Percentiles rank a stretch among this genome's conserved stretches.
These are phyloP conservation scores for Kodamaea ohmeri DNA, from an alignment of 1,139 yeast genomes.

Conservation along the genomic window DNA sequence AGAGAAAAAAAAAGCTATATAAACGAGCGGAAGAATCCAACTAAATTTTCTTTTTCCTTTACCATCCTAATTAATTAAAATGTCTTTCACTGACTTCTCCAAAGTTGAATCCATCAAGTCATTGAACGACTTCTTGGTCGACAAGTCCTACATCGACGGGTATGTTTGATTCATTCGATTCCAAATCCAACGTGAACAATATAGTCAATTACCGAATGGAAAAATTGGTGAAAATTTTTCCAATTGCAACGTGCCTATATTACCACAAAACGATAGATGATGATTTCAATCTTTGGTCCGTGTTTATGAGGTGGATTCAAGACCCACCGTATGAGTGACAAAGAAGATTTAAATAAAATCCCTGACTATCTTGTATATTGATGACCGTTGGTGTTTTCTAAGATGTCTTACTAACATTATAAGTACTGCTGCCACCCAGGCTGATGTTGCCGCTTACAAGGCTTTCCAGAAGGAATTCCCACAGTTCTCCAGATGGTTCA, in stretches of 20 bases:
- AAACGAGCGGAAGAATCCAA: conserved; percentile 1
- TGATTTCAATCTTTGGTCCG: conserved; percentile 86
- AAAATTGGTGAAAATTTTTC: conserved; percentile 3
- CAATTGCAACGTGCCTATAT: conserved; percentile 5
- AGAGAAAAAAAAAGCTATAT: conserved; percentile 7
- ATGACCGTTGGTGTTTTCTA: conserved; percentile 20
- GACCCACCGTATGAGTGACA: conserved; percentile 93
- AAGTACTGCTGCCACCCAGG: conserved; percentile 87
- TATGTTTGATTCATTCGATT: conserved; percentile 42
- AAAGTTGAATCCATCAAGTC: conserved; percentile 78
- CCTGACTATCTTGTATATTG: conserved; percentile 26
- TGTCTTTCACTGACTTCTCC: conserved; percentile 80
- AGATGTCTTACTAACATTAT: conserved; percentile 15
- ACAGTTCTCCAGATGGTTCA: conserved; percentile 96
- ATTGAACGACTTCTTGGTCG: conserved; percentile 84
- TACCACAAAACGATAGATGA: conserved; percentile 37
- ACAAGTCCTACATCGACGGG: conserved; percentile 94
- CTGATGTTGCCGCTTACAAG: conserved; percentile 91
- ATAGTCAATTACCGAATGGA: conserved; percentile 1
- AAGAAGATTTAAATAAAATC: conserved; percentile 50
- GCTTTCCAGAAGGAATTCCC: conserved; percentile 94
- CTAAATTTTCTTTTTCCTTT: conserved; percentile 11
- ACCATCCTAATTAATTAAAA: conserved; percentile 21
- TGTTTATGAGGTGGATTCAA: conserved; percentile 92
- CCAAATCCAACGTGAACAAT: background rate